A percentile compares a stretch with the other conserved stretches of the same genome.
These are phyloP conservation scores for Stagonosporopsis cucurbitacearum DNA, from an alignment of 2,329 filamentous ascomycete genomes.

Conservation along the genomic window DNA sequence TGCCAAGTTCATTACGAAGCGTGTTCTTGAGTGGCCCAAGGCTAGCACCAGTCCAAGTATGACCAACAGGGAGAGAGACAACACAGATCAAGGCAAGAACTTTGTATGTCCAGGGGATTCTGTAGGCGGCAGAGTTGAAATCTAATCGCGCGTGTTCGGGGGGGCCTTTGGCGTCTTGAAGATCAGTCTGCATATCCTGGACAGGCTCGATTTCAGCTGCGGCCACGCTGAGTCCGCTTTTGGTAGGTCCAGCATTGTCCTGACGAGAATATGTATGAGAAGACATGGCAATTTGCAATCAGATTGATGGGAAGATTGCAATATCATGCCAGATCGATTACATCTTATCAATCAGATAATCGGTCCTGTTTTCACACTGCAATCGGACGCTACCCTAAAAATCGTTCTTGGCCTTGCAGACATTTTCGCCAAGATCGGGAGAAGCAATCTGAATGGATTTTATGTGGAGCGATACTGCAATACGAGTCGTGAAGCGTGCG, in stretches of 20 bases:
- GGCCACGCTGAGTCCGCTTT: neutral
- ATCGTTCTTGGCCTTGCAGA: neutral
- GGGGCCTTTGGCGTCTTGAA: neutral
- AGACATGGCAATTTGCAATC: neutral
- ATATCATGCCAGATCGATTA: neutral
- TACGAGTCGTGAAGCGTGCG: neutral
- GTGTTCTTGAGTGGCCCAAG: constrained; percentile 8
- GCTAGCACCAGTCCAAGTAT: constrained; percentile 2
- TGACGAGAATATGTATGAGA: neutral
- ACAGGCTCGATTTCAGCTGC: neutral
- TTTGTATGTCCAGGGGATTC: constrained; percentile 6
- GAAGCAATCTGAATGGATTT: neutral
- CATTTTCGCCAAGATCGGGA: neutral
- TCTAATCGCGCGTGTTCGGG: neutral
- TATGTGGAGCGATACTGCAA: neutral
- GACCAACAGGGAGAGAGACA: constrained; percentile 2
- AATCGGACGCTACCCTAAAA: neutral
- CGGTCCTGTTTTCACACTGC: neutral
- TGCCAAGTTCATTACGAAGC: constrained; percentile 1
- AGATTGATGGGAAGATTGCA: too few species aligned
- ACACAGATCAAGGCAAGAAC: neutral
- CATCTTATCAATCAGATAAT: constrained; percentile 1
- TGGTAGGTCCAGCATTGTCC: neutral
- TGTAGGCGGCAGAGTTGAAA: neutral
- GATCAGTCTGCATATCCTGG: neutral